Base-by-base conservation (phyloP, 768 basidiomycete genomes). In the Rhizopogon vinicolor region DNA sequence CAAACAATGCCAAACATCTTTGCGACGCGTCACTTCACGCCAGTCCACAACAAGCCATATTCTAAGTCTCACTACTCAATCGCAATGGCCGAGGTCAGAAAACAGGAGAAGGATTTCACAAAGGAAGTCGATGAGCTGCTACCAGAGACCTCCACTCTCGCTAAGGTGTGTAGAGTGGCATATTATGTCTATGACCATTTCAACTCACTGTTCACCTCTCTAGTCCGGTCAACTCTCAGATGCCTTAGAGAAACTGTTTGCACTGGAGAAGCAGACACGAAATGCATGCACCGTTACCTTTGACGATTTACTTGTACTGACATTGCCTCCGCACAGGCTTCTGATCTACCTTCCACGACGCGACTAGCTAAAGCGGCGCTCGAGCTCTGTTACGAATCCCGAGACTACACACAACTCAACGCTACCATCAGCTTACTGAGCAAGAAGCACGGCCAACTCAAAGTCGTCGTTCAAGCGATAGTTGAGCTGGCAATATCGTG, bases 371-470 rank as follows among this genome's bases (percentile, higher is more conserved):
- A 87, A 66, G 77, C 87, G 35, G 79, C 90, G 57, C 72, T 85
- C 29, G 79, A 87, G 58, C 79, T 93, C 58, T 82, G 82, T 58
- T 92, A 91, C 68, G 75, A 86, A 59, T 84, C 84, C 22, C 79
- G 78, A 55, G 81, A 96, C 65, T 86, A 86, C 65, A 70, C 77
- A 33, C 78, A 84, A 52, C 74, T 95, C 55, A 93, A 94, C 66
- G 75, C 80, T 8, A 85, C 80, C 58, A 78, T 92, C 56, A 78
- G 75, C 35, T 46, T 82, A 16, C 73, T 97, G 61, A 88, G 87
- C 72, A 98, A 97, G 80, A 98, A 98, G 65, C 97, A 98, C 70
- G 96, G 97, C 0, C 97, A 99, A 67, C 77, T 98, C 60, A 95
- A 98, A 68, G 89, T 81, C 49, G 89, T 86, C 1, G 84, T 95